Conservation (phyloP, 2,329 filamentous ascomycete genomes). For the Verticillium tricorpus region DNA sequence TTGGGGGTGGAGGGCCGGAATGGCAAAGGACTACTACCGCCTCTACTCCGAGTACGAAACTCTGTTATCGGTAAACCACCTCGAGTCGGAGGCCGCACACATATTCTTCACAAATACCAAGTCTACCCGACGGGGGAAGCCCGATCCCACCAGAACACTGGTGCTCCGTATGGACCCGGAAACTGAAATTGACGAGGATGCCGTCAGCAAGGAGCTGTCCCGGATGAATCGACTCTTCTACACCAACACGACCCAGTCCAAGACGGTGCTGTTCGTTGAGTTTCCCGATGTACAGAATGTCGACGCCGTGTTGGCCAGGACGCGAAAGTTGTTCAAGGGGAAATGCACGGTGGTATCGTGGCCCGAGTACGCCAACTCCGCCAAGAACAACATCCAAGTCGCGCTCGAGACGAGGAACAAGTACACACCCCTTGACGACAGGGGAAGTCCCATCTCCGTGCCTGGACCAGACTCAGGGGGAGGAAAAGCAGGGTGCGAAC, state of each 20-base stretch:
- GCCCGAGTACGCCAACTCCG: constrained; percentile 4
- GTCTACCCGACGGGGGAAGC: constrained; percentile 5
- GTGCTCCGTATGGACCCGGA: constrained; percentile 2
- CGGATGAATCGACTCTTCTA: constrained; percentile 7
- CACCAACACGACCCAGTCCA: not conserved
- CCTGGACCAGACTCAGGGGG: too few species aligned
- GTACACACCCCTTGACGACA: constrained; percentile 3
- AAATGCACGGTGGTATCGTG: constrained; percentile 5
- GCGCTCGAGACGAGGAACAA: constrained; percentile 4
- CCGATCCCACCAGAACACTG: constrained; percentile 1
- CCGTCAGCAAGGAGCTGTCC: not conserved
- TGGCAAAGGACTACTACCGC: constrained; percentile 13
- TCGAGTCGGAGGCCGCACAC: constrained; percentile 2
- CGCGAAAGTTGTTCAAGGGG: constrained; percentile 2
- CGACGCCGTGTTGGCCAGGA: not conserved
- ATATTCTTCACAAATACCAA: constrained; percentile 9
- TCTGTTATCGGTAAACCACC: constrained; percentile 3
- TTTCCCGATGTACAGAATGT: constrained; percentile 7
- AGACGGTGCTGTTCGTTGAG: constrained; percentile 9
- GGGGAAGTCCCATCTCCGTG: not conserved
- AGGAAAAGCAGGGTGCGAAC: too few species aligned
- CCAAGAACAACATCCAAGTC: not conserved
- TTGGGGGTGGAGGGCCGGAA: constrained; percentile 18
- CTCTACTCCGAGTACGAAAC: not conserved
- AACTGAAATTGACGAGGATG: not conserved